Conservation (phyloP, 805 yeast genomes). For the Candida insectorum region DNA sequence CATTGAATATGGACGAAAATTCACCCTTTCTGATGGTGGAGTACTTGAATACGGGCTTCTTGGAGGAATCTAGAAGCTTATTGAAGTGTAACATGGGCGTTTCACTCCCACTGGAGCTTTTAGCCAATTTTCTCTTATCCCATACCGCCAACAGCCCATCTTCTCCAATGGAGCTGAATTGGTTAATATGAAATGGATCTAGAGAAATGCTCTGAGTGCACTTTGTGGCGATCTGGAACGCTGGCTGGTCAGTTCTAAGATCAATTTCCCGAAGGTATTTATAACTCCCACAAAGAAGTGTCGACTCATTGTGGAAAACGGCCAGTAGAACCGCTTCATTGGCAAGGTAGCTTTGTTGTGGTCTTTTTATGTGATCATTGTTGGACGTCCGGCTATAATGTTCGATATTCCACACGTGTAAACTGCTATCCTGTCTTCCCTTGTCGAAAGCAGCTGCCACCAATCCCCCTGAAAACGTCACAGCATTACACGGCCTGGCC, state of each 20-base stretch:
- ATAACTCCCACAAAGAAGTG: slow-evolving; percentile 69
- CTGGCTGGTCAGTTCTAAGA: slow-evolving; percentile 59
- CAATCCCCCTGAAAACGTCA: slow-evolving; percentile 66
- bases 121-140: slow-evolving; percentile 64
- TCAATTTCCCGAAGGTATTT: slow-evolving; percentile 79
- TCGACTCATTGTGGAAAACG: slow-evolving; percentile 48
- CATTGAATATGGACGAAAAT: slow-evolving; percentile 75
- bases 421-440: slow-evolving; percentile 68
- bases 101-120: slow-evolving; percentile 28
- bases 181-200: slow-evolving; percentile 64
- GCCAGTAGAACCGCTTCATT: slow-evolving; percentile 75
- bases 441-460: slow-evolving; percentile 80
- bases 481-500: slow-evolving; percentile 69
- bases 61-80: slow-evolving; percentile 58
- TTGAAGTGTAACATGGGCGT: slow-evolving; percentile 59
- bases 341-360: slow-evolving; percentile 56
- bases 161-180: slow-evolving; percentile 74
- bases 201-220: slow-evolving; percentile 64
- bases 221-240: slow-evolving; percentile 71
- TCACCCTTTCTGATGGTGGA: slow-evolving; percentile 67
- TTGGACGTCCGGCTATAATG: slow-evolving; percentile 49
- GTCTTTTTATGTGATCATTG: slow-evolving; percentile 49
- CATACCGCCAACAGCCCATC: slow-evolving; percentile 82
- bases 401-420: slow-evolving; percentile 77
- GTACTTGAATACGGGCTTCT: slow-evolving; percentile 61